A percentile compares a stretch with the other conserved stretches of the same genome.
phyloP scores from a whole-genome alignment of 805 yeast genomes.

The Saccharomycopsis olivae region DNA sequence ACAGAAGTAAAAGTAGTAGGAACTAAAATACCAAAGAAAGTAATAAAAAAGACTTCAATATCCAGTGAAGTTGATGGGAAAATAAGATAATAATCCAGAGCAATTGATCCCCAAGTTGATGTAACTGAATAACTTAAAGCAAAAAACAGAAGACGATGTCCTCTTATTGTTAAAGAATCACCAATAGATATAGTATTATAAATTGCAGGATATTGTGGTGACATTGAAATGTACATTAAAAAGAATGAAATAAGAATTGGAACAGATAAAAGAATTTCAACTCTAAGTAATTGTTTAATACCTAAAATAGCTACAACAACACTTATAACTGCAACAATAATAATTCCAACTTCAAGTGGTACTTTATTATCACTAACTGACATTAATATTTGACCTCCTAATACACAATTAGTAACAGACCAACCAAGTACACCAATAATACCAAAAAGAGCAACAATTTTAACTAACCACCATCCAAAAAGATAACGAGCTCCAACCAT shows the following conservation, averaged over 20 bases:
- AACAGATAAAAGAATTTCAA: constrained; percentile 56
- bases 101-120: constrained; percentile 82
- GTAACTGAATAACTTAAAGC: constrained; percentile 69
- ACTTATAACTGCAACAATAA: constrained; percentile 55
- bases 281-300: constrained; percentile 55
- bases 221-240: constrained; percentile 52
- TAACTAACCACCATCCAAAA: constrained; percentile 82
- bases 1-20: constrained; percentile 74
- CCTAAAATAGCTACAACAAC: constrained; percentile 69
- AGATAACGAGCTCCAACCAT: constrained; percentile 74
- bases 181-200: constrained; percentile 25
- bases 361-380: constrained; percentile 55
- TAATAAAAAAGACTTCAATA: constrained; percentile 41
- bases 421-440: constrained; percentile 80
- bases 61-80: constrained; percentile 66
- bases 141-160: constrained; percentile 66
- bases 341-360: constrained; percentile 64
- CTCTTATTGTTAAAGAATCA: constrained; percentile 36
- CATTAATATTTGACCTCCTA: constrained; percentile 75
- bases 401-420: constrained; percentile 84
- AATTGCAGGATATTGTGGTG: constrained; percentile 27
- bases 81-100: constrained; percentile 74
- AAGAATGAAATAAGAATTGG: constrained; percentile 62
- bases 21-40: constrained; percentile 53
- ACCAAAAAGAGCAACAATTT: constrained; percentile 60